A percentile compares a stretch with the other conserved stretches of the same genome.
These are phyloP conservation scores for Tritrichomonas foetus DNA, from an alignment of 208 protist species.

Conservation along the genomic window DNA sequence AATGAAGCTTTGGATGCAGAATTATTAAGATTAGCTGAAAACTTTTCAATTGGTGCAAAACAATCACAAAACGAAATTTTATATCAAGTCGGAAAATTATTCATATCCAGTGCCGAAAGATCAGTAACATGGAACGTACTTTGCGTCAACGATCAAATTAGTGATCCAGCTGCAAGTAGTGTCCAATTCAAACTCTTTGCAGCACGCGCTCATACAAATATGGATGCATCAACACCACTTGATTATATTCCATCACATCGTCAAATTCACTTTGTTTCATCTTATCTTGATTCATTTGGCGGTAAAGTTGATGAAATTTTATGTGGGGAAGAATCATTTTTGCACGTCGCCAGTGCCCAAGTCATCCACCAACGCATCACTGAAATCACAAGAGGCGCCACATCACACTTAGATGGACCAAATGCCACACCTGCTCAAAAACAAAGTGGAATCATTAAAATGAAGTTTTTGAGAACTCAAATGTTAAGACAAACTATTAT, in stretches of 20 bases:
- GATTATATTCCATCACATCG: slow-evolving; percentile 13
- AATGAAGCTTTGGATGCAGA: background rate
- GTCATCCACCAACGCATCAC: background rate
- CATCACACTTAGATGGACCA: background rate
- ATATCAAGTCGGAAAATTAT: background rate
- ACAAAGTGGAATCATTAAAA: background rate
- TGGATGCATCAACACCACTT: background rate
- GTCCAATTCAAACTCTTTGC: slow-evolving; percentile 12
- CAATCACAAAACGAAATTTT: slow-evolving; percentile 11
- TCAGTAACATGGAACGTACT: background rate
- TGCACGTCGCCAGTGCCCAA: background rate
- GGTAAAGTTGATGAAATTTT: slow-evolving; percentile 40
- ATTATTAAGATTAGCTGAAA: background rate
- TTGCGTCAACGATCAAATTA: background rate
- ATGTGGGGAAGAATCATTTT: slow-evolving; percentile 28
- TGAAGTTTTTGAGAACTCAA: slow-evolving; percentile 23
- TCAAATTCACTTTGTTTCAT: slow-evolving; percentile 6
- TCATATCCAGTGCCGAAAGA: background rate
- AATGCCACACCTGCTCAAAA: background rate
- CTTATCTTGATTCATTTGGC: background rate
- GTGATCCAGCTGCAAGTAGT: background rate
- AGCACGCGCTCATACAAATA: background rate
- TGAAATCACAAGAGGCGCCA: background rate
- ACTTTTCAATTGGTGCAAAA: background rate
- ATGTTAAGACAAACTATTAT: slow-evolving; percentile 6